phyloP scores from a whole-genome alignment of 208 protist genomes.

The Strigomonas galati region DNA sequence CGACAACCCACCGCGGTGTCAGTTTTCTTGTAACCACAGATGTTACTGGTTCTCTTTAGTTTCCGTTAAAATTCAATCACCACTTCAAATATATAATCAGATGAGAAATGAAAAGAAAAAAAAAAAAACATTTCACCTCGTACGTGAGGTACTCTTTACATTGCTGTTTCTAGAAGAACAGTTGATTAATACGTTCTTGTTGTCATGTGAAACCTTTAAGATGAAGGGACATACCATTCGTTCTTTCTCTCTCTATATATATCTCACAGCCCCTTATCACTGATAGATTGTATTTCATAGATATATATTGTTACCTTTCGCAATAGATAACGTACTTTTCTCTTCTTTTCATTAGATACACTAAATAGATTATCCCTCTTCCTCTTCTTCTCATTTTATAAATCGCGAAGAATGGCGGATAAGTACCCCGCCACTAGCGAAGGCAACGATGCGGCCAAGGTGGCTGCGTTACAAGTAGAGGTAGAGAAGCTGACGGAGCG shows the following conservation, averaged over 20 bases:
- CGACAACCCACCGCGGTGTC: not conserved
- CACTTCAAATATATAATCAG: too few species aligned
- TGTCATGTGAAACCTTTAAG: too few species aligned
- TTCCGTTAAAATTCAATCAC: too few species aligned
- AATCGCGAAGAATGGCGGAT: not conserved
- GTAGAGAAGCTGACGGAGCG: slow-evolving; percentile 53
- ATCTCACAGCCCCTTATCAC: slow-evolving; percentile 3
- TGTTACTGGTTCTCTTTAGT: not conserved
- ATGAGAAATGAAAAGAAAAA: too few species aligned
- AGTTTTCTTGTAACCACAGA: not conserved
- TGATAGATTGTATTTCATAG: not conserved
- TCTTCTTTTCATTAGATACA: slow-evolving; percentile 12
- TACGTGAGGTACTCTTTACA: too few species aligned
- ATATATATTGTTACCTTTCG: not conserved
- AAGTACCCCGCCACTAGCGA: not conserved
- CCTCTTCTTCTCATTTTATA: not conserved
- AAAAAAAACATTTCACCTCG: too few species aligned
- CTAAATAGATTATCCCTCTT: not conserved
- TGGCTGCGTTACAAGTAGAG: slow-evolving; percentile 18
- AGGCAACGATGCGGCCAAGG: not conserved
- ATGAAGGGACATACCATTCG: too few species aligned
- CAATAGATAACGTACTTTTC: too few species aligned
- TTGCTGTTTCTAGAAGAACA: too few species aligned
- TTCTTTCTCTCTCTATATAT: slow-evolving; percentile 15
- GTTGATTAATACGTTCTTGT: too few species aligned